Conservation (phyloP, 1,284 basidiomycete species). For the Malassezia sympodialis region DNA sequence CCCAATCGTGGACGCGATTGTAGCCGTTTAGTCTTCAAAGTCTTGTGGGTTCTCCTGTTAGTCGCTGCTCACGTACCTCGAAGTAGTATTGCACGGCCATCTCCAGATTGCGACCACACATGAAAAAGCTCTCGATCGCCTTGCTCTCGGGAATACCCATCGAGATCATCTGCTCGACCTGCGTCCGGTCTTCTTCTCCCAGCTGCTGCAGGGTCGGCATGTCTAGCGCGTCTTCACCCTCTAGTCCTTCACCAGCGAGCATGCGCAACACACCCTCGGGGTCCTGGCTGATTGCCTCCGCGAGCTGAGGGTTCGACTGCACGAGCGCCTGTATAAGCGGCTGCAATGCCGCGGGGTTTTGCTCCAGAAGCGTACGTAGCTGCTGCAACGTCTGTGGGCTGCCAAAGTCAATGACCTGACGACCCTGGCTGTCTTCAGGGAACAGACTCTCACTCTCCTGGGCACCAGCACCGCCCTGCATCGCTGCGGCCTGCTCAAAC, state of each 20-base stretch:
- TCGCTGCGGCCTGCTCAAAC: slow-evolving; percentile 49
- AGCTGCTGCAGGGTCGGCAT: slow-evolving; percentile 34
- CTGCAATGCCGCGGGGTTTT: slow-evolving; percentile 45
- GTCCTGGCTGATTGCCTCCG: slow-evolving; percentile 39
- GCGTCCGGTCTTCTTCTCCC: slow-evolving; percentile 27
- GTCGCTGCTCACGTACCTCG: slow-evolving; percentile 19
- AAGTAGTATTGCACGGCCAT: slow-evolving; percentile 48
- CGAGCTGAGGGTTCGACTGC: slow-evolving; percentile 44
- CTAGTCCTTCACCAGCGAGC: slow-evolving; percentile 29
- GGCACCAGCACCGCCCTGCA: slow-evolving; percentile 22
- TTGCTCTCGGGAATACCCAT: slow-evolving; percentile 45
- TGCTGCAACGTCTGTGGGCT: slow-evolving; percentile 45
- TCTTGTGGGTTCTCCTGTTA: slow-evolving; percentile 17
- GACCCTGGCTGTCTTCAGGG: slow-evolving; percentile 32
- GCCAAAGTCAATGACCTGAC: slow-evolving; percentile 40
- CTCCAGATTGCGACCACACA: slow-evolving; percentile 46
- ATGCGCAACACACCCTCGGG: slow-evolving; percentile 42
- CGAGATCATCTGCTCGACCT: slow-evolving; percentile 40
- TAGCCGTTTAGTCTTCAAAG: slow-evolving; percentile 15
- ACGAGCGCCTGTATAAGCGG: slow-evolving; percentile 45
- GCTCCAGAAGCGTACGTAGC: slow-evolving; percentile 37
- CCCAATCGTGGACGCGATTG: not conserved
- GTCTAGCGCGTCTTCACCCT: slow-evolving; percentile 33
- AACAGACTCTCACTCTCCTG: slow-evolving; percentile 14
- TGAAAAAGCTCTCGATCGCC: slow-evolving; percentile 44